These are phyloP conservation scores for Cochlearia excelsa DNA, from an alignment of 345 rosid genomes.

Conservation along the genomic window DNA sequence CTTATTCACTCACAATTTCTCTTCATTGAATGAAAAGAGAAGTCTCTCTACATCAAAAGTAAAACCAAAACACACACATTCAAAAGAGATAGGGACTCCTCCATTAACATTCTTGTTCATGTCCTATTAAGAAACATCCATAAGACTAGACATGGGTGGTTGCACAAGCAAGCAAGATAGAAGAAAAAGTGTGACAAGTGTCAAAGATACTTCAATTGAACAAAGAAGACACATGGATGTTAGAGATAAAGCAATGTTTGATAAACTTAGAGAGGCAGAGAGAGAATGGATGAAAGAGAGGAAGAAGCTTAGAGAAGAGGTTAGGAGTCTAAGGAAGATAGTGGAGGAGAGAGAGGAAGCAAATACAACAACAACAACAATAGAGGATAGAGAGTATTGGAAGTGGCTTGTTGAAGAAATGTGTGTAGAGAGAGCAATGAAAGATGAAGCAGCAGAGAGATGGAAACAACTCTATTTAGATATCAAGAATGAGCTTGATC, in stretches of 20 bases:
- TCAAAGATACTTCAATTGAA: slow-evolving; percentile 22
- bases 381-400: slow-evolving; percentile 41
- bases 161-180: slow-evolving; percentile 36
- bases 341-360: slow-evolving; percentile 48
- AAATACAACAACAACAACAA: slow-evolving; percentile 14
- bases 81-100: not conserved
- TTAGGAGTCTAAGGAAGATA: slow-evolving; percentile 47
- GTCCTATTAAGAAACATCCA: not conserved
- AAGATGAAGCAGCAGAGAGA: slow-evolving; percentile 74
- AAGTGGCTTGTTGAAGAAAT: slow-evolving; percentile 48
- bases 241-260: slow-evolving; percentile 41
- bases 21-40: slow-evolving; percentile 31
- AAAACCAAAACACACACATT: not conserved
- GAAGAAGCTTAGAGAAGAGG: slow-evolving; percentile 49
- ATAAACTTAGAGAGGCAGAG: slow-evolving; percentile 46
- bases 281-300: slow-evolving; percentile 47
- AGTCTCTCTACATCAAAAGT: slow-evolving; percentile 26
- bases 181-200: slow-evolving; percentile 7
- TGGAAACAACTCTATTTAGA: slow-evolving; percentile 87
- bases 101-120: slow-evolving; percentile 14
- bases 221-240: slow-evolving; percentile 26
- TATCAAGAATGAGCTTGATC: slow-evolving; percentile 81
- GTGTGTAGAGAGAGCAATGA: slow-evolving; percentile 62
- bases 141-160: slow-evolving; percentile 31
- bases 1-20: slow-evolving; percentile 26